Evolutionary conservation across 1,284 basidiomycete species (phyloP).

Genomic region (Fomitopsis schrenkii): DNA sequence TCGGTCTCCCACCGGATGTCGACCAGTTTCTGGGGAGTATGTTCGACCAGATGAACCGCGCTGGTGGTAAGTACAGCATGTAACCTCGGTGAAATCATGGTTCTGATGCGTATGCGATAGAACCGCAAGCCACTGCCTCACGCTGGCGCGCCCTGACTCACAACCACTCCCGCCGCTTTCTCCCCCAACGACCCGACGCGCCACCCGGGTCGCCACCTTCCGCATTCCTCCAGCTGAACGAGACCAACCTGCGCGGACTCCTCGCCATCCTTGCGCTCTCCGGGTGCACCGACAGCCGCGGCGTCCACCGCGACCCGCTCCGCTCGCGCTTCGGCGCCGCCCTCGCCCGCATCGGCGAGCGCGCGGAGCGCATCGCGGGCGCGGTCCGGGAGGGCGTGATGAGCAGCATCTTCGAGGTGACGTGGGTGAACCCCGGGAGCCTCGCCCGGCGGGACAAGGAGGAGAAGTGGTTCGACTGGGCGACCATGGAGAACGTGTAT

Average conservation of each 20-base stretch:
- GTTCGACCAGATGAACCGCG: conserved; percentile 32
- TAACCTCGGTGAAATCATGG: background rate
- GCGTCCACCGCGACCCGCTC: conserved; percentile 26
- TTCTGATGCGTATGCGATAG: conserved; percentile 12
- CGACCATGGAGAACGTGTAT: conserved; percentile 32
- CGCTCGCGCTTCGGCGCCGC: conserved; percentile 26
- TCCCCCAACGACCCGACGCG: conserved; percentile 18
- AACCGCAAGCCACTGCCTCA: conserved; percentile 34
- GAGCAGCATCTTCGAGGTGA: conserved; percentile 31
- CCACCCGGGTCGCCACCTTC: conserved; percentile 12
- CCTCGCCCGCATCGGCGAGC: conserved; percentile 25
- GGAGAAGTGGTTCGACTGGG: conserved; percentile 24
- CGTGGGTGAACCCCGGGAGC: conserved; percentile 17
- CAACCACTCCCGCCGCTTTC: conserved; percentile 26
- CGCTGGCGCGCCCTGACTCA: conserved; percentile 35
- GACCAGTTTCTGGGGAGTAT: conserved; percentile 28
- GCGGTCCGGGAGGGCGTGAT: conserved; percentile 31
- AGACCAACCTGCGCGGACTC: conserved; percentile 29
- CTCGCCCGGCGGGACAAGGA: conserved; percentile 16
- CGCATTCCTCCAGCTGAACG: conserved; percentile 13
- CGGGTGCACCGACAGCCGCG: conserved; percentile 29
- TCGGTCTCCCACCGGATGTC: conserved; percentile 30
- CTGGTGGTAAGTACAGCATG: conserved; percentile 26
- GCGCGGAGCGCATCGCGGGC: conserved; percentile 26
- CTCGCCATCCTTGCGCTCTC: conserved; percentile 31